Base-by-base conservation (phyloP, 352 stramenopile species). In the Pythium apleroticum region DNA sequence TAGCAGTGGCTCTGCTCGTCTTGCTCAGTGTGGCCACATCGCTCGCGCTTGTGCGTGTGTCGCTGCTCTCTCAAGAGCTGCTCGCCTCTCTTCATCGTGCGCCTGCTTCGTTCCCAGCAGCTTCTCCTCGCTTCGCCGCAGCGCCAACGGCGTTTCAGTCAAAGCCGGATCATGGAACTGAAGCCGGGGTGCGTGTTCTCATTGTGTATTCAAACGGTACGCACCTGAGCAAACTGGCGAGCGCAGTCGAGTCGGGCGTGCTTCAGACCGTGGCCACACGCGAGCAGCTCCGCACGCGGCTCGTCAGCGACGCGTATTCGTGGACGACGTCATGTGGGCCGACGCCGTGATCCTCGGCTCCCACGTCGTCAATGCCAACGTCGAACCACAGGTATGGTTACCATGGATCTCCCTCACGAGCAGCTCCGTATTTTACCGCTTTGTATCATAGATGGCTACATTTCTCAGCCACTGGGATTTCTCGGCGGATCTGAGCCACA, bases 321-420 rank as follows among this genome's bases (percentile, higher is more conserved):
- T 68, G 9, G 69, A 83, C n/a, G 87, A 96, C 59, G 87, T 97
- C 14, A 57, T 86, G 55, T 93, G 86, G 78, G 87, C 89, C 0
- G 86, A 97, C 68, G 87, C 87, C 1, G 71, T 97, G 15, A 83
- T 97, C 45, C 78, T 97, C 22, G 89, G 89, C 37, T 85, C 80
- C 15, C 84, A 93, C 45, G 89, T 97, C 20, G 76, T 93, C 31
- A 95, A 97, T 63, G 89, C 86, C 37, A 97, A 97, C 65, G 78
- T 97, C 12, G 87, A 97, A 61, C 85, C 89, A 9, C 85, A 91
- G 73, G 82, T 89, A 59, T 20, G 75, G 30, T 33, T 33, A n/a
- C n/a, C n/a, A n/a, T 33, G 4, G 30, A 33, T 33, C 30, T 8
- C 19, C 5, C 52, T 33, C 1, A 54, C 9, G 56, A 15, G 19